A percentile compares a stretch with the other conserved stretches of the same genome.
phyloP scores from a whole-genome alignment of 2,329 filamentous ascomycete genomes.

The Ophiobolus disseminans region DNA sequence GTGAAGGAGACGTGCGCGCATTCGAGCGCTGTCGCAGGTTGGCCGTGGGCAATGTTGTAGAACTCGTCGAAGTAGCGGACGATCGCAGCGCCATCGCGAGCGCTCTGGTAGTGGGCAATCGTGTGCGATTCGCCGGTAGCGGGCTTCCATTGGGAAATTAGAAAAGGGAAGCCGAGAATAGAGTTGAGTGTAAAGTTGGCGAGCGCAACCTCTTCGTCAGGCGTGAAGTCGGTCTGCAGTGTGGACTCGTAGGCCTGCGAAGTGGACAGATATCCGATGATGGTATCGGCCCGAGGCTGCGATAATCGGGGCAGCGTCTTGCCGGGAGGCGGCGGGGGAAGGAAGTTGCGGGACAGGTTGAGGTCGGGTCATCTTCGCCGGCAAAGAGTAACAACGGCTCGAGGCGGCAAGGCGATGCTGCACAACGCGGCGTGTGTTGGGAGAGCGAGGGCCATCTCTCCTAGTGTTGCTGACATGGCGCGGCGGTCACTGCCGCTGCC shows the following conservation, averaged over 20 bases:
- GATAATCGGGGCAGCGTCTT: conserved; percentile 7
- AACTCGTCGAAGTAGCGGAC: conserved; percentile 14
- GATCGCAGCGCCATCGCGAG: conserved; percentile 9
- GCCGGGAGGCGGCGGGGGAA: conserved; percentile 6
- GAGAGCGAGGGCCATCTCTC: conserved; percentile 12
- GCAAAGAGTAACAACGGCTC: conserved; percentile 14
- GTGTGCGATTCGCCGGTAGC: conserved; percentile 7
- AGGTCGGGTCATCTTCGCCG: conserved; percentile 13
- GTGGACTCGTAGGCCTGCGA: conserved; percentile 6
- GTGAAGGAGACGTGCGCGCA: conserved; percentile 13
- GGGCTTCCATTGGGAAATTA: conserved; percentile 3
- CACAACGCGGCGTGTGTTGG: conserved; percentile 12
- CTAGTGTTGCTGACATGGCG: too few relatives aligned
- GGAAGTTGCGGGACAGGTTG: conserved; percentile 9
- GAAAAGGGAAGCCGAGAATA: not conserved
- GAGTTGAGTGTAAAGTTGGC: conserved; percentile 14
- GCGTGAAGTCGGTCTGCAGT: conserved; percentile 7
- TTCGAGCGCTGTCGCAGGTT: conserved; percentile 10
- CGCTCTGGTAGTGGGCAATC: conserved; percentile 8
- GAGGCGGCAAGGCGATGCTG: conserved; percentile 13
- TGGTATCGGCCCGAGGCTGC: conserved; percentile 10
- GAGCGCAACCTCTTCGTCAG: conserved; percentile 10
- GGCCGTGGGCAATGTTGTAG: conserved; percentile 5
- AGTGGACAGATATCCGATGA: conserved; percentile 14
- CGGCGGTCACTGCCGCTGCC: too few relatives aligned